Conservation (phyloP, 192 early-diverging fungal genomes). For the Podila verticillata region DNA sequence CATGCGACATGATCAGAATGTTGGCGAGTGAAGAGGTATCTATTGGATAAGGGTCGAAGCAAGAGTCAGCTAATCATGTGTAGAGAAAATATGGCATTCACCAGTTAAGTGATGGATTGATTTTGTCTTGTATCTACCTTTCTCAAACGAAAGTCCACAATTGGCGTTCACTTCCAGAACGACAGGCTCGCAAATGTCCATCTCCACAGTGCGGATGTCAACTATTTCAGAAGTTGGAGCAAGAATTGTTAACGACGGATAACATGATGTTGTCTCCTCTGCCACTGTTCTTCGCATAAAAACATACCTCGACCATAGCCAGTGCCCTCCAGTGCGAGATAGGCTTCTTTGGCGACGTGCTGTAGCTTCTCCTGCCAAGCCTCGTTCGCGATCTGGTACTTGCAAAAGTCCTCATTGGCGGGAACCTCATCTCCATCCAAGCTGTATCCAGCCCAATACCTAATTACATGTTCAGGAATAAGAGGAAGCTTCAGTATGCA, state of each 20-base stretch:
- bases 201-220: slow-evolving; percentile 55
- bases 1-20: slow-evolving; percentile 37
- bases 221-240: slow-evolving; percentile 18
- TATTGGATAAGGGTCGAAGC: background rate
- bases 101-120: too few relatives aligned
- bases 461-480: background rate
- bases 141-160: slow-evolving; percentile 58
- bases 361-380: slow-evolving; percentile 50
- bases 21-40: slow-evolving; percentile 51
- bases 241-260: background rate
- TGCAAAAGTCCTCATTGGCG: slow-evolving; percentile 43
- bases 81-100: too few relatives aligned
- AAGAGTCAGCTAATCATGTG: too few relatives aligned
- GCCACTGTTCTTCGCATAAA: background rate
- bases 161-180: slow-evolving; percentile 64
- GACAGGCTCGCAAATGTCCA: slow-evolving; percentile 45
- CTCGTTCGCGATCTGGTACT: slow-evolving; percentile 44
- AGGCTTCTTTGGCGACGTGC: slow-evolving; percentile 55
- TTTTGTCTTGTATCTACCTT: slow-evolving; percentile 27
- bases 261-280: background rate
- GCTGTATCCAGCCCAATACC: slow-evolving; percentile 58
- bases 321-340: slow-evolving; percentile 47
- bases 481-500: background rate
- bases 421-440: slow-evolving; percentile 25
- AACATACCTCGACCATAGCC: slow-evolving; percentile 54